A percentile compares a stretch with the other conserved stretches of the same genome.
phyloP scores from a whole-genome alignment of 306 rosid species.

The Arachis stenosperma region DNA sequence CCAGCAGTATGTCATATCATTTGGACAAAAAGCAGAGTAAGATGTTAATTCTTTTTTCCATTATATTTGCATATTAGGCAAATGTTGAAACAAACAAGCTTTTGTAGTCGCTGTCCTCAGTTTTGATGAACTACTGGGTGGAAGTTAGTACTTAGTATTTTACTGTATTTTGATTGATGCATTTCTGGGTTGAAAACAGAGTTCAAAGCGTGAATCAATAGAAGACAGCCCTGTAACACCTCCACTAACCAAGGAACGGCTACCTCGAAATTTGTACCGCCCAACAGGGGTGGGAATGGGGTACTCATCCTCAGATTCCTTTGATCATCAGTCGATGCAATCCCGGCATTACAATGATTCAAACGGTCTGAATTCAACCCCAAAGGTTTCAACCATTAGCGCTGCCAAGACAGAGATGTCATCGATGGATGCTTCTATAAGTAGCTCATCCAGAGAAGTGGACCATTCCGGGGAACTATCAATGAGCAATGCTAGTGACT shows the following conservation, averaged over 20 bases:
- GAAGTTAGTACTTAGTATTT: no score
- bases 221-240: slow-evolving; percentile 65
- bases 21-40: not conserved
- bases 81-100: not conserved
- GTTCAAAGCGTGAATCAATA: slow-evolving; percentile 61
- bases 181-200: slow-evolving; percentile 40
- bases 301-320: slow-evolving; percentile 67
- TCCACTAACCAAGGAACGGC: slow-evolving; percentile 48
- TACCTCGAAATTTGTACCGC: slow-evolving; percentile 57
- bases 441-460: slow-evolving; percentile 66
- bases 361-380: slow-evolving; percentile 54
- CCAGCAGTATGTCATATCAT: not conserved
- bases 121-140: not conserved
- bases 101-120: not conserved
- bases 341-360: slow-evolving; percentile 49
- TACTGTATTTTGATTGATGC: not conserved
- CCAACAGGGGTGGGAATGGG: slow-evolving; percentile 60
- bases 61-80: not conserved
- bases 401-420: slow-evolving; percentile 66
- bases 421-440: slow-evolving; percentile 65
- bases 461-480: slow-evolving; percentile 61
- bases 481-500: slow-evolving; percentile 63
- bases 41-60: not conserved
- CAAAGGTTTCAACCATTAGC: slow-evolving; percentile 63
- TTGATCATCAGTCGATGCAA: slow-evolving; percentile 54